Percentiles rank a stretch among this genome's conserved stretches.
These are phyloP conservation scores for Phlegmacium glaucopus DNA, from an alignment of 768 basidiomycete species.

Conservation along the genomic window DNA sequence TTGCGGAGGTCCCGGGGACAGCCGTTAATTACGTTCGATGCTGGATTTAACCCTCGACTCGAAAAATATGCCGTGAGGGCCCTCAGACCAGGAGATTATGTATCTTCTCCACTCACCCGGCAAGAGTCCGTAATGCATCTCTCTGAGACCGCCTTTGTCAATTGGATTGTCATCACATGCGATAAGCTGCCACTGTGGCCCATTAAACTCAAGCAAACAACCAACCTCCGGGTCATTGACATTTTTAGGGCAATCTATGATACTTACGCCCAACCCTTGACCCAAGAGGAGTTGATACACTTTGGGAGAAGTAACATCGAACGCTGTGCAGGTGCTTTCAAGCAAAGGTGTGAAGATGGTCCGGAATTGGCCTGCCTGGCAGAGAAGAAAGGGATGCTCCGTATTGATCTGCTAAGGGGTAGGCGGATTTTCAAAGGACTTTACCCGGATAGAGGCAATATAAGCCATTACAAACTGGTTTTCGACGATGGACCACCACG, in stretches of 20 bases:
- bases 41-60: slow-evolving; percentile 40
- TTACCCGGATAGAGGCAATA: slow-evolving; percentile 20
- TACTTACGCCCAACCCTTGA: slow-evolving; percentile 42
- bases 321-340: slow-evolving; percentile 40
- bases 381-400: slow-evolving; percentile 45
- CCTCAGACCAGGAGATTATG: slow-evolving; percentile 16
- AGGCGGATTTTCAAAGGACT: slow-evolving; percentile 54
- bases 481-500: slow-evolving; percentile 15
- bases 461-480: slow-evolving; percentile 12
- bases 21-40: slow-evolving; percentile 46
- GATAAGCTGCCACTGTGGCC: slow-evolving; percentile 34
- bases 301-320: slow-evolving; percentile 27
- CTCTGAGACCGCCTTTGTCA: slow-evolving; percentile 37
- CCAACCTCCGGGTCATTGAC: slow-evolving; percentile 50
- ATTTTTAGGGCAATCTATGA: slow-evolving; percentile 58
- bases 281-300: slow-evolving; percentile 34
- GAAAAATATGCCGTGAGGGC: slow-evolving; percentile 18
- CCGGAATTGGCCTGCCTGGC: slow-evolving; percentile 39
- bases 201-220: slow-evolving; percentile 41
- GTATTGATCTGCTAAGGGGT: slow-evolving; percentile 53
- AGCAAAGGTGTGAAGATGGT: slow-evolving; percentile 42
- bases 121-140: slow-evolving; percentile 41
- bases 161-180: slow-evolving; percentile 49
- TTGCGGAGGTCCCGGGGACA: slow-evolving; percentile 23
- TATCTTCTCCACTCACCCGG: slow-evolving; percentile 24